Conservation (phyloP, 805 yeast genomes). For the Starmerella gropengiesseri region DNA sequence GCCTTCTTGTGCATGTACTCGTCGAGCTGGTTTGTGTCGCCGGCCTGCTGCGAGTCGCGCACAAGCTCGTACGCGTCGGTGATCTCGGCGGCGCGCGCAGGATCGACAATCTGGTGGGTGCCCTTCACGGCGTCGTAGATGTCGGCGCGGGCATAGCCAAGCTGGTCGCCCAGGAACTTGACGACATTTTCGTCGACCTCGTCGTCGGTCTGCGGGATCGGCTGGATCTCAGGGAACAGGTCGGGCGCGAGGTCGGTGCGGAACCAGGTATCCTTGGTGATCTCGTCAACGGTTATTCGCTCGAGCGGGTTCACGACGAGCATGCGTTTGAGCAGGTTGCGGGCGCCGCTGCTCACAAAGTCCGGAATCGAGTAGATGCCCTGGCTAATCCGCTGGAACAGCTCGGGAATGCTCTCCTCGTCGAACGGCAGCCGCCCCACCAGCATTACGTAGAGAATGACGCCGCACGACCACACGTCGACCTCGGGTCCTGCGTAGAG, state of each 20-base stretch:
- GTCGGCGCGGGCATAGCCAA: constrained; percentile 84
- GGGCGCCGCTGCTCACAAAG: constrained; percentile 75
- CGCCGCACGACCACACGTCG: constrained; percentile 97
- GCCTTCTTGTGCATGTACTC: constrained; percentile 22
- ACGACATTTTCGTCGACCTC: constrained; percentile 64
- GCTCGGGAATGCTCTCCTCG: constrained; percentile 89
- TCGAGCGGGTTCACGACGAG: constrained; percentile 88
- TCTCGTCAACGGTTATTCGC: constrained; percentile 84
- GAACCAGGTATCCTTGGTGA: constrained; percentile 92
- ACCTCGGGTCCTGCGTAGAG: constrained; percentile 97
- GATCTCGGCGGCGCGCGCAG: constrained; percentile 48
- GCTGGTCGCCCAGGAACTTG: constrained; percentile 58
- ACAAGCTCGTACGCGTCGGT: constrained; percentile 76
- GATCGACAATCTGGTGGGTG: constrained; percentile 34
- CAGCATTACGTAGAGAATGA: constrained; percentile 85
- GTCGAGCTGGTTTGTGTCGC: constrained; percentile 18
- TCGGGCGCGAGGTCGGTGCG: constrained; percentile 69
- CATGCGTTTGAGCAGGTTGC: constrained; percentile 73
- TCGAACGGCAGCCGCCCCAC: constrained; percentile 94
- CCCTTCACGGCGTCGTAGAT: constrained; percentile 48
- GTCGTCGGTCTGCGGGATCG: constrained; percentile 12
- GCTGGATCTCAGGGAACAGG: constrained; percentile 47
- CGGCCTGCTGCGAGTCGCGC: constrained; percentile 56
- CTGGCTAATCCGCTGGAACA: constrained; percentile 82
- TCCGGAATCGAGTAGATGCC: constrained; percentile 89